Conservation (phyloP, 163 green algal species). For the Scenedesmus sp. region DNA sequence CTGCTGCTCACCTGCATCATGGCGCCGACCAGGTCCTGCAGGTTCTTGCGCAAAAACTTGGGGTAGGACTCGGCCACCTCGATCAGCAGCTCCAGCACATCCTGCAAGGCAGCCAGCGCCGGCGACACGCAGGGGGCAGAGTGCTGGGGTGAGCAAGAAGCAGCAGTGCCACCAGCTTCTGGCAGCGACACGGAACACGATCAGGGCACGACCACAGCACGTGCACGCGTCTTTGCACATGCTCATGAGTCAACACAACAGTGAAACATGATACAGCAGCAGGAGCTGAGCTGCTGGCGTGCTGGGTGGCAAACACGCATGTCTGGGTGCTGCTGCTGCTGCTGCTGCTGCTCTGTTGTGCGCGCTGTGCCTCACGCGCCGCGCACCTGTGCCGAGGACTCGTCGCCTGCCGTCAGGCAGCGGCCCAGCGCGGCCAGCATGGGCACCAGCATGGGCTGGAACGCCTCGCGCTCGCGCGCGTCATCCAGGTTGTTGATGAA, state of each 20-base stretch:
- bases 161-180: neutral
- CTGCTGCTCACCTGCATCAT: conserved; percentile 84
- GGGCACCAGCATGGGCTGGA: conserved; percentile 77
- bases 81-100: conserved; percentile 95
- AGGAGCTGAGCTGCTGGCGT: too few species aligned
- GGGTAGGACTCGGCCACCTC: conserved; percentile 93
- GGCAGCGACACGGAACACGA: too few species aligned
- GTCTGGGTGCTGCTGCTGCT: too few species aligned
- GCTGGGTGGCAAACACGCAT: too few species aligned
- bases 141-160: neutral
- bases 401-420: conserved; percentile 57
- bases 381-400: conserved; percentile 18
- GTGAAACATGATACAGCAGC: too few species aligned
- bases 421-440: conserved; percentile 66
- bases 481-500: conserved; percentile 91
- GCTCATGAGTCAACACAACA: too few species aligned
- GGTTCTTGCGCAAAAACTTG: conserved; percentile 91
- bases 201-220: too few species aligned
- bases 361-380: neutral
- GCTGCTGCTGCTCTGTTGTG: too few species aligned
- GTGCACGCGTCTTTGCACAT: too few species aligned
- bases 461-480: conserved; percentile 82
- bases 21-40: conserved; percentile 84
- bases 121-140: too few species aligned
- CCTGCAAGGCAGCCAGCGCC: conserved; percentile 77